Evolutionary conservation across 805 yeast species (phyloP).

Genomic region (Jamesozyma gamospora): DNA sequence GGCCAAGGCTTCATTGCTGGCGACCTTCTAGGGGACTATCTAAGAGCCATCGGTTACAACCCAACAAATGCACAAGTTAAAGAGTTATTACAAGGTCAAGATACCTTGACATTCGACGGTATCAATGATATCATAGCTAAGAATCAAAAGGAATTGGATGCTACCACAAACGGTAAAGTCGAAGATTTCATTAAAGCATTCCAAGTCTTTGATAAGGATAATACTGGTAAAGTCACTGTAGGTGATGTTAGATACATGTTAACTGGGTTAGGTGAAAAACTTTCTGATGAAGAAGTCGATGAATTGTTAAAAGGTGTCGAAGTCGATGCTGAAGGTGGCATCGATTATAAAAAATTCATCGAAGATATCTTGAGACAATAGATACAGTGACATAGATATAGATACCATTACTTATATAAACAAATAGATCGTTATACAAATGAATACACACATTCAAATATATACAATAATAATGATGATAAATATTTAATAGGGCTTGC

Average conservation of each 20-base stretch:
- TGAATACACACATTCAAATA: too few species aligned
- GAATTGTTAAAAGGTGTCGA: slow-evolving; percentile 92
- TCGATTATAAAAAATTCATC: slow-evolving; percentile 90
- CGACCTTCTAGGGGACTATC: slow-evolving; percentile 80
- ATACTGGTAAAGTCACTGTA: slow-evolving; percentile 91
- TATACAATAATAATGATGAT: too few species aligned
- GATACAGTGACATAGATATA: not conserved
- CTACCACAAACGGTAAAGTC: slow-evolving; percentile 26
- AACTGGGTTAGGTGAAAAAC: slow-evolving; percentile 92
- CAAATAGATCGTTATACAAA: too few species aligned
- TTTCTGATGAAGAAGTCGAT: slow-evolving; percentile 84
- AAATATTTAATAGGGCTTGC: too few species aligned
- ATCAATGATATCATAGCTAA: slow-evolving; percentile 17
- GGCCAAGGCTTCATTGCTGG: slow-evolving; percentile 86
- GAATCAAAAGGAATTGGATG: slow-evolving; percentile 21
- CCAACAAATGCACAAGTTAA: slow-evolving; percentile 58
- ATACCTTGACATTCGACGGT: slow-evolving; percentile 21
- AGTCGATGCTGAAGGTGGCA: slow-evolving; percentile 87
- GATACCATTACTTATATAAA: not conserved
- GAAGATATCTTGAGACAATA: slow-evolving; percentile 87
- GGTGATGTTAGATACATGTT: slow-evolving; percentile 93
- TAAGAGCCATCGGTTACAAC: slow-evolving; percentile 96
- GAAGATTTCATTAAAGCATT: slow-evolving; percentile 86
- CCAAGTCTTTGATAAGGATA: slow-evolving; percentile 95
- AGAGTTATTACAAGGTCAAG: slow-evolving; percentile 13